Conservation (phyloP, 106 monocot species). For the Acorus gramineus region DNA sequence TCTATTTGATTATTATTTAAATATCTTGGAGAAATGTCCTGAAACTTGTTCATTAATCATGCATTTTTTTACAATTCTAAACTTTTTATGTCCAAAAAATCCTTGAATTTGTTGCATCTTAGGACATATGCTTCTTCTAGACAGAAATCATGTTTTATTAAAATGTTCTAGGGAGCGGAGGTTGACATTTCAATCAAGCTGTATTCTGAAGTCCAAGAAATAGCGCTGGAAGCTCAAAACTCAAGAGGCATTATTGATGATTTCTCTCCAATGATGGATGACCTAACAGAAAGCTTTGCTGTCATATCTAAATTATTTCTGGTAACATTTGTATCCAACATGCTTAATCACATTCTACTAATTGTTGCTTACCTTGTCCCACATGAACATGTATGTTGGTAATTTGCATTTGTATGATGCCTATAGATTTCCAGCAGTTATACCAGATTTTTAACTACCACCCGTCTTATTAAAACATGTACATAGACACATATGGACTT, state of each 20-base stretch:
- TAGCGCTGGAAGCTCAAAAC: constrained; percentile 34
- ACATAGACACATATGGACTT: no score
- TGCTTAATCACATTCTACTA: background rate
- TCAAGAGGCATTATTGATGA: constrained; percentile 26
- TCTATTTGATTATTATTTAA: background rate
- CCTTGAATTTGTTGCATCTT: no score
- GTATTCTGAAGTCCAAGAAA: constrained; percentile 26
- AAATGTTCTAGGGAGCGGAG: constrained; percentile 27
- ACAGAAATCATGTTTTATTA: background rate
- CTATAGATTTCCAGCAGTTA: no score
- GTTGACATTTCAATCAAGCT: constrained; percentile 6
- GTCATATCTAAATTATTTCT: constrained; percentile 22
- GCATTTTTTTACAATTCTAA: no score
- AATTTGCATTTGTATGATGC: no score
- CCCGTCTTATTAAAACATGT: no score
- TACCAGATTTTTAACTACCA: no score
- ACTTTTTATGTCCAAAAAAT: no score
- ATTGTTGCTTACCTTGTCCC: background rate
- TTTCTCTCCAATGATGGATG: constrained; percentile 26
- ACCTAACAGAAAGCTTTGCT: constrained; percentile 33
- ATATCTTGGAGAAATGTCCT: background rate
- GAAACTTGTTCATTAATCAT: background rate
- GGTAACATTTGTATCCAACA: constrained; percentile 19
- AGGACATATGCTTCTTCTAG: no score
- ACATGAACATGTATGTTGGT: background rate